Conservation (phyloP, 2,329 filamentous ascomycete species). For the Fusarium pininemorale region DNA sequence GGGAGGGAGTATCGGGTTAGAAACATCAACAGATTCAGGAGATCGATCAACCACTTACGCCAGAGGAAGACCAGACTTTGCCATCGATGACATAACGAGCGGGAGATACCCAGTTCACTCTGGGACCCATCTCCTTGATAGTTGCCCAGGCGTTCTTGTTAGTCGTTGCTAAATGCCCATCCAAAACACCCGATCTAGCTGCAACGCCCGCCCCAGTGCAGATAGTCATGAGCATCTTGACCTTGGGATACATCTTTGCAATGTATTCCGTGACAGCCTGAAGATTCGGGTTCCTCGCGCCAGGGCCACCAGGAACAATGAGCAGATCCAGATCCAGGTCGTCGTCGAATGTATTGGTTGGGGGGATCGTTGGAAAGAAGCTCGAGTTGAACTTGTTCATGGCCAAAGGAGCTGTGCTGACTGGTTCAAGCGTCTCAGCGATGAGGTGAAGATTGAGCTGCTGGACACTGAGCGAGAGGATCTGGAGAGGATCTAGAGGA, state of each 20-base stretch:
- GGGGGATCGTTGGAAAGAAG: slow-evolving; percentile 49
- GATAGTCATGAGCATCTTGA: slow-evolving; percentile 69
- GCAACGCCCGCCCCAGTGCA: slow-evolving; percentile 72
- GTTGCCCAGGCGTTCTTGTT: slow-evolving; percentile 68
- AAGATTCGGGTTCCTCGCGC: slow-evolving; percentile 52
- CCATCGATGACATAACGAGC: slow-evolving; percentile 73
- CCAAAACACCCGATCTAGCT: slow-evolving; percentile 67
- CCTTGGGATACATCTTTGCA: slow-evolving; percentile 52
- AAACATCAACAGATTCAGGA: background rate
- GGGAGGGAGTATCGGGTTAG: background rate
- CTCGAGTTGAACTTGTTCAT: slow-evolving; percentile 48
- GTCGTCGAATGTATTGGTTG: slow-evolving; percentile 62
- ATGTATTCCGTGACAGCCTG: slow-evolving; percentile 50
- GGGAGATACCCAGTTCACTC: slow-evolving; percentile 67
- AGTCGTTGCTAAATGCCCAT: slow-evolving; percentile 69
- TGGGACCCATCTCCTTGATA: slow-evolving; percentile 57
- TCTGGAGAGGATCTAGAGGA: slow-evolving; percentile 56
- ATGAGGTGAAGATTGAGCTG: slow-evolving; percentile 54
- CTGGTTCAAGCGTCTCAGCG: slow-evolving; percentile 52
- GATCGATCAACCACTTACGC: slow-evolving; percentile 49
- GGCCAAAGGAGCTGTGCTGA: slow-evolving; percentile 46
- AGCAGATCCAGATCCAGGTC: slow-evolving; percentile 65
- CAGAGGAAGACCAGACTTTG: slow-evolving; percentile 73
- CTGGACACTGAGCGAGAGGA: slow-evolving; percentile 46
- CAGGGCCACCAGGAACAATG: slow-evolving; percentile 71